These are phyloP conservation scores for Aureobasidium namibiae DNA, from an alignment of 2,329 filamentous ascomycete genomes.

Conservation along the genomic window DNA sequence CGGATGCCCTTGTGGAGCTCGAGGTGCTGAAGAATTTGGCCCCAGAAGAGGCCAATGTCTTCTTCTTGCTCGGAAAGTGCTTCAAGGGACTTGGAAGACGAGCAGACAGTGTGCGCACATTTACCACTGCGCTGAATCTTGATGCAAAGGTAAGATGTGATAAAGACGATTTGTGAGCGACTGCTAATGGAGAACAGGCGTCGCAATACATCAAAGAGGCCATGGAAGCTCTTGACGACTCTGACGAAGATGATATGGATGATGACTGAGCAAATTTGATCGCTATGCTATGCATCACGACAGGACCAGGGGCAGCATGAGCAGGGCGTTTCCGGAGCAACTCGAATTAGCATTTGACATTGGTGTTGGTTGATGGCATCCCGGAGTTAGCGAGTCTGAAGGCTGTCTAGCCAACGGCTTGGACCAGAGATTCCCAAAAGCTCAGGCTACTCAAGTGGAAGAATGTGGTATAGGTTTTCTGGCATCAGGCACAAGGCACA, in stretches of 20 bases:
- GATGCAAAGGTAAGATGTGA: slow-evolving; percentile 76
- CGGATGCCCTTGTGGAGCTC: slow-evolving; percentile 71
- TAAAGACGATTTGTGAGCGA: slow-evolving; percentile 12
- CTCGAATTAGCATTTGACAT: not conserved
- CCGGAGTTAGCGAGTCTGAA: not conserved
- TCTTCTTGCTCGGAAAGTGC: slow-evolving; percentile 81
- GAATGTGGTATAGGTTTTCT: not conserved
- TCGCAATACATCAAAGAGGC: slow-evolving; percentile 92
- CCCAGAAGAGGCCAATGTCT: slow-evolving; percentile 90
- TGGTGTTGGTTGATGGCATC: not conserved
- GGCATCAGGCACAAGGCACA: not conserved
- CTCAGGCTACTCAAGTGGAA: not conserved
- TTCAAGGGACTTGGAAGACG: slow-evolving; percentile 53
- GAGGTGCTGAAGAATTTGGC: slow-evolving; percentile 84
- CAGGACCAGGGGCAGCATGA: not conserved
- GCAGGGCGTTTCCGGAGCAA: not conserved
- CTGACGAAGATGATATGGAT: slow-evolving; percentile 56
- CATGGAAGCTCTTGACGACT: slow-evolving; percentile 83
- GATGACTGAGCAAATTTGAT: slow-evolving; percentile 23
- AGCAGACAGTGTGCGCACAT: slow-evolving; percentile 78
- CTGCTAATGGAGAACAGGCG: slow-evolving; percentile 47
- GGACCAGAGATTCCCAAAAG: not conserved
- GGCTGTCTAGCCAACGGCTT: not conserved
- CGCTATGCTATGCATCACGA: not conserved
- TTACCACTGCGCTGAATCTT: slow-evolving; percentile 88